Base-by-base conservation (phyloP, 164 flowering plant species). In the Kingdonia uniflora region DNA sequence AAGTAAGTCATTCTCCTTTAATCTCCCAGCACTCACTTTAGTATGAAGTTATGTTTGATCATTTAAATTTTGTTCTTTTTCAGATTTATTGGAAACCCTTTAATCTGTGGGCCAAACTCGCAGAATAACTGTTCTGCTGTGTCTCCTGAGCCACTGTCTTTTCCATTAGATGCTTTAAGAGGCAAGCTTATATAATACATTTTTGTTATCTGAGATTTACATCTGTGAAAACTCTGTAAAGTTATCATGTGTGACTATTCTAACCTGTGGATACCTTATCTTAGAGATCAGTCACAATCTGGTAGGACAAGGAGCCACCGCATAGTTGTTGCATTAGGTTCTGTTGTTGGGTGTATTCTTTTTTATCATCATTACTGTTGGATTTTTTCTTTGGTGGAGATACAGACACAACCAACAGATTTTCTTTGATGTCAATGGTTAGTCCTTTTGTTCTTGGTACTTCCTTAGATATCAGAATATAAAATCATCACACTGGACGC, bases 351-450 rank as follows among this genome's bases (percentile, higher is more conserved):
- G 45, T 77, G 81, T 62, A 80, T 75, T 40, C 71, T 76, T 62
- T 19, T n/a, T 72, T 14, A 15, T 75, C 38, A 55, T 75, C 7
- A n/a, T 74, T 20, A 51, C 58, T 16, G 59, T 77, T 39, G 90
- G 78, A 11, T 58, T 84, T 52, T 62, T 79, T 25, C 59, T 87
- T 44, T 92, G 95, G 98, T 80, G 85, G 95, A 71, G 88, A 39
- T 82, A 80, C 46, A 71, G 84, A 55, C 79, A 59, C 68, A 81
- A 79, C 51, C 75, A 76, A 58, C 94, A 85, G 62, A 75, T 88
- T 25, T 88, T 88, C 81, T 88, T 88, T 70, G 96, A 88, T 64
- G 84, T 88, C 21, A 85, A 83, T 71, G 96, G 96, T 88, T 46
- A 66, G 81, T 65, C 19, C 29, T 37, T 44, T 25, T 50, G 14